Evolutionary conservation across 495 filamentous ascomycete genomes (phyloP), one percentile per base, ranked within the genome.

Genomic region (Xylaria scruposa): DNA sequence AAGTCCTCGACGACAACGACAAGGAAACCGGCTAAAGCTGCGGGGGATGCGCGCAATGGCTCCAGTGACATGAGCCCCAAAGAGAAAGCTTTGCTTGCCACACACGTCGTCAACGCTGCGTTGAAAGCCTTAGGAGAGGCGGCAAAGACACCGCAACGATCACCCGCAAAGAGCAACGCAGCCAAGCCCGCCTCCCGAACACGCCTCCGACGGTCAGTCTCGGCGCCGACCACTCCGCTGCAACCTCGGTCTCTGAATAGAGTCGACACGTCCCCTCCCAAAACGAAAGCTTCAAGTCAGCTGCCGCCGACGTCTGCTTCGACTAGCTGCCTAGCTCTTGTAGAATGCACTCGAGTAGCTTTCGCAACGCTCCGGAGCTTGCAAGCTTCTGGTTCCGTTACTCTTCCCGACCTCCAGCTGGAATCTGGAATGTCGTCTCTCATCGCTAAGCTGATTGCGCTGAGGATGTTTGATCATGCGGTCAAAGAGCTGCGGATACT

Each of bases 391-490:
- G 77, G 87, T 73, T 78, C 73, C 78, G 74, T 81, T 74, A 86
- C 72, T 3, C 78, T 88, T 19, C 89, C 90, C 10, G 87, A 85
- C 46, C 82, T 95, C 63, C 94, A 98, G 73, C 83, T 97, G 3
- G 95, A 98, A 76, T 90, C 90, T 70, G 96, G 93, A 8, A 92
- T 94, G 81, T 92, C 92, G 54, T 89, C 91, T 9, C 83, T 99
- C 51, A 83, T 92, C 31, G 89, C 87, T 51, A 94, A 91, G 73
- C 80, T 97, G 21, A 84, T 97, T 8, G 86, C 88, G 0, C 81
- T 97, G 59, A 91, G 90, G 17, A 78, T 97, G 68, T 89, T 93
- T 67, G 91, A 93, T 19, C 79, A 91, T 68, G 96, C 95, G 7
- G 81, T 91, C 68, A 93, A 91, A 74, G 94, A 98, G 80, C 79